Percentiles rank a stretch among this genome's conserved stretches.
phyloP scores from a whole-genome alignment of 208 protist genomes.

The Crithidia mellificae region DNA sequence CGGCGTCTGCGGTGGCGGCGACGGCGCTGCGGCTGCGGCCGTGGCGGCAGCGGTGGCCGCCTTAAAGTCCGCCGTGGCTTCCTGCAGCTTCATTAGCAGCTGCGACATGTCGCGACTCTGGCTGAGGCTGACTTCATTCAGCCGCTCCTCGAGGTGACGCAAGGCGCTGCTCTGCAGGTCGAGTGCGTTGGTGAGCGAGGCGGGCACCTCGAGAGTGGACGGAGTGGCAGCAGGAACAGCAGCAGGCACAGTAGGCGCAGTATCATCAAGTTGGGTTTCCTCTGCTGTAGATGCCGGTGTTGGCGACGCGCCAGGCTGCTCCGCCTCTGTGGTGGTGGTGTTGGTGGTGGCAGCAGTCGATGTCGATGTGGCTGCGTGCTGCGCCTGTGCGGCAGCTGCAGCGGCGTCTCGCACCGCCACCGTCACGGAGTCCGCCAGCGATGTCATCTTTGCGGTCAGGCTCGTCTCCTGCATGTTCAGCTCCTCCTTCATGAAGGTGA shows the following conservation, averaged over 20 bases:
- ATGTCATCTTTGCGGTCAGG: slow-evolving; percentile 36
- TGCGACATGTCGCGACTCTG: slow-evolving; percentile 21
- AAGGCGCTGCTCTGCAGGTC: slow-evolving; percentile 22
- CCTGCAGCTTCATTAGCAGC: slow-evolving; percentile 24
- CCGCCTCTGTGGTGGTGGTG: no score
- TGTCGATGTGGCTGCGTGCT: not conserved
- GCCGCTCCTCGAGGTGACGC: slow-evolving; percentile 20
- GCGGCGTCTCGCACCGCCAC: slow-evolving; percentile 4
- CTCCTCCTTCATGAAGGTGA: slow-evolving; percentile 61
- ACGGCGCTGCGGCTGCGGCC: no score
- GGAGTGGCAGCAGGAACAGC: not conserved
- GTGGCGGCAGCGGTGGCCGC: not conserved
- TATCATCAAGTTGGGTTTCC: no score
- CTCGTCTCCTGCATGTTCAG: slow-evolving; percentile 39
- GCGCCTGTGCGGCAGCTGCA: not conserved
- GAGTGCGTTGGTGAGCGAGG: slow-evolving; percentile 13
- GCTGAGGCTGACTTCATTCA: slow-evolving; percentile 21
- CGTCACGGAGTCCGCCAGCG: slow-evolving; percentile 25
- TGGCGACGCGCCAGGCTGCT: no score
- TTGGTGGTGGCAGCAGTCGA: not conserved
- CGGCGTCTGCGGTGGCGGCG: not conserved
- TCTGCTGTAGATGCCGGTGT: no score
- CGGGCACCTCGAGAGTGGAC: slow-evolving; percentile 8
- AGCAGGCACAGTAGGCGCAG: no score
- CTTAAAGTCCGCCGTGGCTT: slow-evolving; percentile 19